These are phyloP conservation scores for Aspergillus alliaceus DNA, from an alignment of 2,329 filamentous ascomycete genomes.

Conservation along the genomic window DNA sequence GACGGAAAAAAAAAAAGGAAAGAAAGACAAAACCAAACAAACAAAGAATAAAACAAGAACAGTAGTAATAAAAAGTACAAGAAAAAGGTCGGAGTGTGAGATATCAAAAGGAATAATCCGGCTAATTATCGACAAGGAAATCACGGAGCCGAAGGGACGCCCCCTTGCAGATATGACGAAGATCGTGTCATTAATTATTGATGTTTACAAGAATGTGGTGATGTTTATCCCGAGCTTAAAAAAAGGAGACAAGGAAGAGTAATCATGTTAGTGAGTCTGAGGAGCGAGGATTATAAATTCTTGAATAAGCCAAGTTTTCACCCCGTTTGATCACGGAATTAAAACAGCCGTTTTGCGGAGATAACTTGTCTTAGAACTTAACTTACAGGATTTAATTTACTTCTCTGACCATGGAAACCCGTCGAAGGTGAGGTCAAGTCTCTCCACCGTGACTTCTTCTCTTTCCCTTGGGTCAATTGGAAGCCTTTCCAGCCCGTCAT, in stretches of 20 bases:
- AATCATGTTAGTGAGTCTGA: background rate
- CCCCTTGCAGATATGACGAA: slow-evolving; percentile 9
- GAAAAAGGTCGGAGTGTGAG: background rate
- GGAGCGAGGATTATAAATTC: background rate
- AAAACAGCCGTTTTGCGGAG: background rate
- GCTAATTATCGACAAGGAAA: background rate
- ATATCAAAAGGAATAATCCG: background rate
- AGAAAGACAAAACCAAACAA: background rate
- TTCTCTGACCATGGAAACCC: slow-evolving; percentile 9
- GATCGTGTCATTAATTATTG: background rate
- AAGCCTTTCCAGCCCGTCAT: too few species aligned
- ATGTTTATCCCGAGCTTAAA: background rate
- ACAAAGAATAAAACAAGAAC: background rate
- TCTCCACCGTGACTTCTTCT: too few species aligned
- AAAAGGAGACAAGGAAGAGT: background rate
- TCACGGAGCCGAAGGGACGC: background rate
- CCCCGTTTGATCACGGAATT: too few species aligned
- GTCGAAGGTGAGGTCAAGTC: slow-evolving; percentile 8
- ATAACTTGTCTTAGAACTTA: too few species aligned
- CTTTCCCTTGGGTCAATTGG: background rate
- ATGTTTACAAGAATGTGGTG: background rate
- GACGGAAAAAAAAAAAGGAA: background rate
- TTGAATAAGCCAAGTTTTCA: background rate
- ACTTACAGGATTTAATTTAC: too few species aligned
- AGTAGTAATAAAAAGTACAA: background rate